A percentile compares a stretch with the other conserved stretches of the same genome.
Evolutionary conservation across 2,329 filamentous ascomycete genomes (phyloP).

Genomic region (Aspergillus intermedius): DNA sequence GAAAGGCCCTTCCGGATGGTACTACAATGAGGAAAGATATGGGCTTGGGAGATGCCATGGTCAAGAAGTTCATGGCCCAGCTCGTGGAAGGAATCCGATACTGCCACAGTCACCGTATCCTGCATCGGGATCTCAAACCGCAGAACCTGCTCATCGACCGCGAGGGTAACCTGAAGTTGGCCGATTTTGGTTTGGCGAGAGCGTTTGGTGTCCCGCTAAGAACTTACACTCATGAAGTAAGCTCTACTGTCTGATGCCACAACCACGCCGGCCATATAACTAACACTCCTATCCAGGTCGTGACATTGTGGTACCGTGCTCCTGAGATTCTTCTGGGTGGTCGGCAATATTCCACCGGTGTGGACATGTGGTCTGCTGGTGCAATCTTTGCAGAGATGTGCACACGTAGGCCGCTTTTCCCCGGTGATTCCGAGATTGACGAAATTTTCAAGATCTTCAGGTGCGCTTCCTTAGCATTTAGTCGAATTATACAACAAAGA

Average conservation of each 20-base stretch:
- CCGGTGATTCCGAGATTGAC: constrained; percentile 86
- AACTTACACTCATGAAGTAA: constrained; percentile 83
- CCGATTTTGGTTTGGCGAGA: constrained; percentile 81
- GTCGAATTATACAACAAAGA: not conserved
- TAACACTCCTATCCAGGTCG: constrained; percentile 50
- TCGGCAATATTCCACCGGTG: constrained; percentile 85
- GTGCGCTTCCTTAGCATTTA: constrained; percentile 40
- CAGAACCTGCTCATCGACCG: constrained; percentile 83
- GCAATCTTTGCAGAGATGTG: constrained; percentile 98
- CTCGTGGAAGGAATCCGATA: constrained; percentile 77
- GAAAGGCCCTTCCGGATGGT: constrained; percentile 76
- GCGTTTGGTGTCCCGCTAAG: constrained; percentile 86
- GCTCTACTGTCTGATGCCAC: not conserved
- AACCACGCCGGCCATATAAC: not conserved
- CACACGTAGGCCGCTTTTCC: constrained; percentile 85
- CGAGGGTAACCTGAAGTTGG: constrained; percentile 82
- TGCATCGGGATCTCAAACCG: constrained; percentile 84
- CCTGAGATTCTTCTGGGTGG: constrained; percentile 87
- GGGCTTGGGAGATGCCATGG: constrained; percentile 70
- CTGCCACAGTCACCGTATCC: constrained; percentile 80
- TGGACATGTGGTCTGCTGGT: constrained; percentile 93
- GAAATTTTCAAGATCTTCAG: constrained; percentile 94
- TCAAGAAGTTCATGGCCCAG: constrained; percentile 91
- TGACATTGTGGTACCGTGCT: constrained; percentile 87
- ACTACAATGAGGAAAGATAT: constrained; percentile 59